Conservation (phyloP, 2,329 filamentous ascomycete genomes). For the Ploettnerulaceae sp. region DNA sequence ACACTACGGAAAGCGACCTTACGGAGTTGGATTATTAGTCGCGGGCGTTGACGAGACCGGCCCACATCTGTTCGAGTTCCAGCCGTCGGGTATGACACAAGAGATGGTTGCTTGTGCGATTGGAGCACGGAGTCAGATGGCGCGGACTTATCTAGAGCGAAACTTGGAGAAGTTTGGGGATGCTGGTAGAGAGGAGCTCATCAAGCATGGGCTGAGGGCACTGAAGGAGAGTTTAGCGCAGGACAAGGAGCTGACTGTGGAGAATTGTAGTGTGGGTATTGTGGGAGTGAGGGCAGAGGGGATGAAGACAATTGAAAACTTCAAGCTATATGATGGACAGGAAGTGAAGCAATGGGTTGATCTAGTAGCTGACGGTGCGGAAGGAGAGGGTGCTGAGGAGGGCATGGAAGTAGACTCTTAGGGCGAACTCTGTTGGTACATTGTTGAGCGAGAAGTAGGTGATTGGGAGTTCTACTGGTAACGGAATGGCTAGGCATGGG, state of each 20-base stretch:
- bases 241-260: slow-evolving; percentile 95
- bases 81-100: slow-evolving; percentile 90
- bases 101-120: slow-evolving; percentile 98
- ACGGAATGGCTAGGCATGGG: background rate
- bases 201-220: slow-evolving; percentile 83
- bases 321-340: slow-evolving; percentile 86
- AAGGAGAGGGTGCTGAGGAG: slow-evolving; percentile 44
- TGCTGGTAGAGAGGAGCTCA: slow-evolving; percentile 75
- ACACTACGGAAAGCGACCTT: slow-evolving; percentile 92
- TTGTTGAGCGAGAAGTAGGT: too few relatives aligned
- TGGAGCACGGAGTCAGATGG: slow-evolving; percentile 94
- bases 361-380: slow-evolving; percentile 54
- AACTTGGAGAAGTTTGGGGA: slow-evolving; percentile 79
- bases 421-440: too few relatives aligned
- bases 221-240: slow-evolving; percentile 94
- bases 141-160: slow-evolving; percentile 90
- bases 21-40: slow-evolving; percentile 89
- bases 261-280: slow-evolving; percentile 90
- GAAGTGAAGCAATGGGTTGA: slow-evolving; percentile 85
- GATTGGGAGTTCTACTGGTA: too few relatives aligned
- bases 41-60: slow-evolving; percentile 91
- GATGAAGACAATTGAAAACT: slow-evolving; percentile 63
- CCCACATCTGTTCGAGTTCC: slow-evolving; percentile 97
- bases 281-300: slow-evolving; percentile 57
- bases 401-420: slow-evolving; percentile 44